These are phyloP conservation scores for Fusarium tjaetaba DNA, from an alignment of 2,329 filamentous ascomycete genomes.

Conservation along the genomic window DNA sequence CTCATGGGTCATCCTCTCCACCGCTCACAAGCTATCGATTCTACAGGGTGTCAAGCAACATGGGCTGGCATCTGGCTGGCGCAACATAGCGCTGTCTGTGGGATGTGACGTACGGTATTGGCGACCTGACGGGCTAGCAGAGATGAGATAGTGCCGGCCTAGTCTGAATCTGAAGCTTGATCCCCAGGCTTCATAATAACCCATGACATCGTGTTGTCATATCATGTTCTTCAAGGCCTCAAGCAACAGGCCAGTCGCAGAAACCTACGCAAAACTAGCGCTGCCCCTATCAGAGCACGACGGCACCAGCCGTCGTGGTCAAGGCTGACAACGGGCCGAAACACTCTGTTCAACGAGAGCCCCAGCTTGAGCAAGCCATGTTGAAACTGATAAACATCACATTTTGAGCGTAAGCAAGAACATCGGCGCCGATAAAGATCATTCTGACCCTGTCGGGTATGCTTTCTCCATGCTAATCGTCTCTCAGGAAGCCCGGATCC, in stretches of 20 bases:
- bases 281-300: conserved; percentile 29
- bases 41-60: conserved; percentile 19
- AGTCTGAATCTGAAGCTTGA: conserved; percentile 23
- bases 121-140: conserved; percentile 8
- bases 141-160: conserved; percentile 19
- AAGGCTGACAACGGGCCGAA: conserved; percentile 29
- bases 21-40: conserved; percentile 21
- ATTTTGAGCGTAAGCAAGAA: neutral
- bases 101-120: conserved; percentile 36
- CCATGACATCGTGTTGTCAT: conserved; percentile 39
- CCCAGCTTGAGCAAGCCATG: neutral
- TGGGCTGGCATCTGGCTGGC: conserved; percentile 14
- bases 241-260: conserved; percentile 27
- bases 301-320: conserved; percentile 33
- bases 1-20: conserved; percentile 20
- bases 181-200: conserved; percentile 19
- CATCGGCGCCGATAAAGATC: neutral
- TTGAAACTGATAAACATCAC: neutral
- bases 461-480: neutral
- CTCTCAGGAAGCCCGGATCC: conserved; percentile 1
- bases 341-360: neutral
- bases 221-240: conserved; percentile 34
- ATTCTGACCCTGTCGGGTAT: neutral
- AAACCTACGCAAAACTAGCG: conserved; percentile 36
- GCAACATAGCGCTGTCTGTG: conserved; percentile 21